Base-by-base conservation (phyloP, 495 filamentous ascomycete genomes). In the Penicillium antarcticum region DNA sequence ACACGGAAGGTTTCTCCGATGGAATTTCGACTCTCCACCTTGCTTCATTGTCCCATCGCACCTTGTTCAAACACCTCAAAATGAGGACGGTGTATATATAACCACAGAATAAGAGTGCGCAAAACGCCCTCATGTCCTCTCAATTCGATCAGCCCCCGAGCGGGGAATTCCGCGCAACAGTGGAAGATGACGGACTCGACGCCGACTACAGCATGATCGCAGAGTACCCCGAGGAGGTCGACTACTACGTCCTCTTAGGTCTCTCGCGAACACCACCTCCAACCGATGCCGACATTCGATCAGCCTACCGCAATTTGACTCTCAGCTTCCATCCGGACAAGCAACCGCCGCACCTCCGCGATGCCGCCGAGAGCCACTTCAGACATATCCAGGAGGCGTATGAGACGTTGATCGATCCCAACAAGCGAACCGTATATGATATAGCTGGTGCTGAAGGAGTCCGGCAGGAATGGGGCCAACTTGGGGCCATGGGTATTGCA, bases 321-420 rank as follows among this genome's bases (percentile, higher is more conserved):
- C 73, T 80, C n/a, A 74, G 73, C 37, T 81, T 85, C 42, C 78
- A 83, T 47, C 78, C 81, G 10, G 82, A 85, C 53, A 80, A 78
- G 47, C 80, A 83, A 47, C 77, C 81, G 2, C 45, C 71, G 14
- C 65, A 76, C 29, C 61, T 75, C 29, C 74, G 65, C 23, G 65
- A 75, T 11, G 62, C 72, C 4, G 80, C 82, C 7, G 65, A 70
- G 24, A 64, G 50, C 16, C 74, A 82, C 17, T 81, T 83, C 31
- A 71, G 60, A 24, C 59, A 63, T 21, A 77, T 81, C 35, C 69
- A 75, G 17, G 67, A 70, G 5, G 82, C 82, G 5, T 82, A 82
- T 32, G 78, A 81, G 56, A 77, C 74, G 1, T 68, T 85, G 5
- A 70, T 74, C 17, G 75, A 84, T 49, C 74, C 76, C n/a, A 69